These are phyloP conservation scores for Geotrichum armillariae DNA, from an alignment of 1,139 yeast species.

Conservation along the genomic window DNA sequence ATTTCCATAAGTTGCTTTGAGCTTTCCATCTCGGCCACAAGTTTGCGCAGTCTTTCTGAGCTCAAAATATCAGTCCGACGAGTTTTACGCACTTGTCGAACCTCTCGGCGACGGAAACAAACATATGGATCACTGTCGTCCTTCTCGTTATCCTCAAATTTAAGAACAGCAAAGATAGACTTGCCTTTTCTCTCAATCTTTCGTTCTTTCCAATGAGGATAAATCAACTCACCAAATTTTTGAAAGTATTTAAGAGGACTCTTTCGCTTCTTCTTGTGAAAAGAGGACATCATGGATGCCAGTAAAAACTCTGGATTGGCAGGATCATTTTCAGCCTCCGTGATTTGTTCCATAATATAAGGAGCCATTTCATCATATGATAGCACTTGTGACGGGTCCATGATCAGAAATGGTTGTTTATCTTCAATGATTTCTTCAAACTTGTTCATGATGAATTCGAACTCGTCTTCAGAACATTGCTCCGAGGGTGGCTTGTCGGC, in stretches of 20 bases:
- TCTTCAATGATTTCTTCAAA: constrained; percentile 74
- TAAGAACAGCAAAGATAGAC: constrained; percentile 69
- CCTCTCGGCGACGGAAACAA: constrained; percentile 93
- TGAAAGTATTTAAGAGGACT: constrained; percentile 54
- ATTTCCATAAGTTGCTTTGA: constrained; percentile 70
- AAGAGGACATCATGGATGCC: constrained; percentile 23
- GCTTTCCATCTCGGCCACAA: constrained; percentile 74
- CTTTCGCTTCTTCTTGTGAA: constrained; percentile 21
- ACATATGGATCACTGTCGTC: constrained; percentile 95
- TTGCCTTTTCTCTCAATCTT: constrained; percentile 72
- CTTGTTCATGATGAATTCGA: constrained; percentile 73
- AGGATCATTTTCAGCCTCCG: constrained; percentile 38
- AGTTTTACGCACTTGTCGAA: constrained; percentile 93
- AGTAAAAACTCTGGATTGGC: constrained; percentile 38
- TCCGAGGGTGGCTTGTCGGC: constrained; percentile 31
- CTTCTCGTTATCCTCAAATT: constrained; percentile 84
- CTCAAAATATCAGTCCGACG: constrained; percentile 92
- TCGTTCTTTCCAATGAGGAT: constrained; percentile 79
- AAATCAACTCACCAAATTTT: constrained; percentile 64
- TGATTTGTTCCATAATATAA: constrained; percentile 31
- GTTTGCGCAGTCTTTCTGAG: constrained; percentile 74
- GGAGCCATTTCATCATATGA: constrained; percentile 63
- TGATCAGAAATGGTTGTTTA: constrained; percentile 82
- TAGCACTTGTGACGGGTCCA: constrained; percentile 79
- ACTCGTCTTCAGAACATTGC: constrained; percentile 72